Evolutionary conservation across 2,329 filamentous ascomycete species (phyloP), one percentile per base, ranked within the genome.

Genomic region (Aspergillus sp.): DNA sequence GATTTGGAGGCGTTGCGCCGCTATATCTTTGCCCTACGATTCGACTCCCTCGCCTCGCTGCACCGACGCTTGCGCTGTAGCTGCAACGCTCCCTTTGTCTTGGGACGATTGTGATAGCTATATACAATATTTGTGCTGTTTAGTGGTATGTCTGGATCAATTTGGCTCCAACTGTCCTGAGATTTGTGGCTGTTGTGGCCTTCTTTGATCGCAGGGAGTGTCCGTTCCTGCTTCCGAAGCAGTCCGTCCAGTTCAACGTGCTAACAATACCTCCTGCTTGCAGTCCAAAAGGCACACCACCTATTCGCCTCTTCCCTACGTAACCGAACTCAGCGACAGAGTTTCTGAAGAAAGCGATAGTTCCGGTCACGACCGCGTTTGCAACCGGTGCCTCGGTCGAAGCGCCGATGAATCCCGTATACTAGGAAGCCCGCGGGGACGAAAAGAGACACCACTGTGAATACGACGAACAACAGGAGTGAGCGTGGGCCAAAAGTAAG

Each of bases 11-110:
- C 48, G 40, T 44, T 48, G 49, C 58, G 54, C 58, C 49, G 55
- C 46, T 45, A 54, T 54, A 53, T 53, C 50, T 54, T 53, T 46
- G 45, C 58, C 55, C 54, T 45, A 50, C 57, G 45, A 53, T 52
- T 45, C 44, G 49, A 48, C 53, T 53, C 53, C 50, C 49, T 62
- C 57, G 58, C 55, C 54, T 49, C 51, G 52, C 55, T 58, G 51
- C 52, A 54, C 57, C 58, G 57, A 58, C 55, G 47, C 36, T 29
- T 7, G 56, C 53, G 40, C 53, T 50, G 55, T 38, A 46, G 47
- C 53, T 50, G 36, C 44, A 43, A 40, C 48, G 38, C 47, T 40
- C 44, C 43, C 36, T 10, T 36, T 14, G 17, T 10, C 16, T 40
- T 21, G 41, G 38, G 25, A 16, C 36, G 32, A 14, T 45, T 41